These are phyloP conservation scores for Irpex sp. DNA, from an alignment of 1,284 basidiomycete species.

Conservation along the genomic window DNA sequence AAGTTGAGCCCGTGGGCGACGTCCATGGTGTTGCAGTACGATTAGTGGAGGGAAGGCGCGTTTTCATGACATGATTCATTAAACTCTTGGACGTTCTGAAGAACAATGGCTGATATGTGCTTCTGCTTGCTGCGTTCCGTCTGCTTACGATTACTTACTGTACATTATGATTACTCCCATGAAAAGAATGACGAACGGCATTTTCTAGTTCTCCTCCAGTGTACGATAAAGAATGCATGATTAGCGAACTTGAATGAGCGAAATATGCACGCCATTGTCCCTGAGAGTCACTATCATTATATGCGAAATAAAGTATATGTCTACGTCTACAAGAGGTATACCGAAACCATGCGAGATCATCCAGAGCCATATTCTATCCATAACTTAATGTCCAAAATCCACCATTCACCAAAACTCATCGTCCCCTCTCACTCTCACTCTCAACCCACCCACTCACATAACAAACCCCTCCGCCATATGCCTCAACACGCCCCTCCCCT, in stretches of 20 bases:
- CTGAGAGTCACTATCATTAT: too few species aligned
- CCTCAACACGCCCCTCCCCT: constrained; percentile 59
- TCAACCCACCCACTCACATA: constrained; percentile 22
- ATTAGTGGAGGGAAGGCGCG: not conserved
- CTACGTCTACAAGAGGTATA: too few species aligned
- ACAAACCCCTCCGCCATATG: constrained; percentile 72
- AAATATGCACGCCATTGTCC: too few species aligned
- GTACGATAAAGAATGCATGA: too few species aligned
- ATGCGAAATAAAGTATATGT: too few species aligned
- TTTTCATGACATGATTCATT: not conserved
- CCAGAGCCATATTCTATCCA: not conserved
- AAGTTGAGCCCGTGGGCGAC: constrained; percentile 48
- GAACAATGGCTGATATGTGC: not conserved
- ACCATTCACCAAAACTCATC: too few species aligned
- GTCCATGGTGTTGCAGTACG: constrained; percentile 28
- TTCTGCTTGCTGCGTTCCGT: too few species aligned
- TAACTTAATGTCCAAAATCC: not conserved
- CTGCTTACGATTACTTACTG: not conserved
- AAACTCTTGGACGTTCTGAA: not conserved
- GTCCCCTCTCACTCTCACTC: not conserved
- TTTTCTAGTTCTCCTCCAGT: not conserved
- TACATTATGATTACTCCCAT: not conserved
- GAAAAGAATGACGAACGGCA: not conserved
- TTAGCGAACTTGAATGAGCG: too few species aligned
- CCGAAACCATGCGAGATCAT: not conserved